These are phyloP conservation scores for Sugiyamaella novakii DNA, from an alignment of 1,139 yeast genomes.

Conservation along the genomic window DNA sequence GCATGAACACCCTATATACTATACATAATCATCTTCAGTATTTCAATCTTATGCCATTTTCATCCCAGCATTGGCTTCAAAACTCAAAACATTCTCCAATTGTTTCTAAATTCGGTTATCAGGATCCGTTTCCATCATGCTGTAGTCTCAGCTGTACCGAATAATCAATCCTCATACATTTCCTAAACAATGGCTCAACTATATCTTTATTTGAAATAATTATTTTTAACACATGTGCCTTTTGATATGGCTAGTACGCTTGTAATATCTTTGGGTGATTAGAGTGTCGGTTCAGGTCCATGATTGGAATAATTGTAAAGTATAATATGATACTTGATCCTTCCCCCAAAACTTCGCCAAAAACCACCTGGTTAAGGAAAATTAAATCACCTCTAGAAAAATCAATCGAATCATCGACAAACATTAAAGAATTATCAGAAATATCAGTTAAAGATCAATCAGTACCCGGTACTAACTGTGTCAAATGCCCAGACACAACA, in stretches of 20 bases:
- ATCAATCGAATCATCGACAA: not conserved
- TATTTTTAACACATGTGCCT: constrained; percentile 7
- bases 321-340: constrained; percentile 12
- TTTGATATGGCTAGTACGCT: not conserved
- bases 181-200: constrained; percentile 8
- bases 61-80: constrained; percentile 12
- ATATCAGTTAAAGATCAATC: constrained; percentile 1
- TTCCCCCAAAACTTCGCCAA: not conserved
- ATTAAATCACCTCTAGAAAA: not conserved
- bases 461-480: constrained; percentile 15
- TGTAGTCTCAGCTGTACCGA: not conserved
- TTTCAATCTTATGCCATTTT: no score
- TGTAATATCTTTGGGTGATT: constrained; percentile 11
- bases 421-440: no score
- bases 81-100: constrained; percentile 5
- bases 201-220: constrained; percentile 8
- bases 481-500: constrained; percentile 20
- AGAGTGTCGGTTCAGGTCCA: constrained; percentile 11
- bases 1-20: no score
- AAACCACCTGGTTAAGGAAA: no score
- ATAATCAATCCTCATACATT: constrained; percentile 10
- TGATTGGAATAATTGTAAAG: constrained; percentile 4
- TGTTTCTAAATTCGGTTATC: constrained; percentile 10
- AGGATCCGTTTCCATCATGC: not conserved
- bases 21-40: no score